Conservation (phyloP, 2,329 filamentous ascomycete genomes). For the Parascedosporium putredinis region DNA sequence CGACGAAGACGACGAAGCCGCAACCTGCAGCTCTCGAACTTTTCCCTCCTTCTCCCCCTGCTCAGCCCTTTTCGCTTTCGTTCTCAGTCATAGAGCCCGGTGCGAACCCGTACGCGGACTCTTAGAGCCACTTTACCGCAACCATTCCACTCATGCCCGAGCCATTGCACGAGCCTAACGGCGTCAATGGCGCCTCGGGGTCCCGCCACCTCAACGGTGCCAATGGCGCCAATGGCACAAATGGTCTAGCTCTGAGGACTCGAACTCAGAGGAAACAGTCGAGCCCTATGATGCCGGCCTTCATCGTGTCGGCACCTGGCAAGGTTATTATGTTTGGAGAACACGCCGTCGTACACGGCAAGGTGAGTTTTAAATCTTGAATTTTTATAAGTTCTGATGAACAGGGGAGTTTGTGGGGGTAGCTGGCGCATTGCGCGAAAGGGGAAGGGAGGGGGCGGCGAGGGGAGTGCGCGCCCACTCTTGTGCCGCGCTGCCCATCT, state of each 20-base stretch:
- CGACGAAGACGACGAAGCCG: too few species aligned
- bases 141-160: conserved; percentile 6
- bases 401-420: too few species aligned
- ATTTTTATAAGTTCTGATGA: too few species aligned
- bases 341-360: conserved; percentile 95
- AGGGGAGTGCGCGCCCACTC: too few species aligned
- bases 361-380: too few species aligned
- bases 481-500: too few species aligned
- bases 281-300: conserved; percentile 67
- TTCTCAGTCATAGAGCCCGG: background rate
- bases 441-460: too few species aligned
- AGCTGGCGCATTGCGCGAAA: too few species aligned
- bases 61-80: too few species aligned
- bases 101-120: background rate
- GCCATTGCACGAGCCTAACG: conserved; percentile 13
- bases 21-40: too few species aligned
- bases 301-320: conserved; percentile 96
- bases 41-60: too few species aligned
- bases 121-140: background rate
- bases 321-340: conserved; percentile 98
- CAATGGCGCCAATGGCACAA: too few species aligned
- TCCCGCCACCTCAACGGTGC: conserved; percentile 22
- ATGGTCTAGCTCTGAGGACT: conserved; percentile 22
- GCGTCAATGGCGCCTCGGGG: conserved; percentile 14
- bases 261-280: conserved; percentile 46